Evolutionary conservation across 768 basidiomycete species (phyloP), one percentile per base, ranked within the genome.

Genomic region (Russula virescens): DNA sequence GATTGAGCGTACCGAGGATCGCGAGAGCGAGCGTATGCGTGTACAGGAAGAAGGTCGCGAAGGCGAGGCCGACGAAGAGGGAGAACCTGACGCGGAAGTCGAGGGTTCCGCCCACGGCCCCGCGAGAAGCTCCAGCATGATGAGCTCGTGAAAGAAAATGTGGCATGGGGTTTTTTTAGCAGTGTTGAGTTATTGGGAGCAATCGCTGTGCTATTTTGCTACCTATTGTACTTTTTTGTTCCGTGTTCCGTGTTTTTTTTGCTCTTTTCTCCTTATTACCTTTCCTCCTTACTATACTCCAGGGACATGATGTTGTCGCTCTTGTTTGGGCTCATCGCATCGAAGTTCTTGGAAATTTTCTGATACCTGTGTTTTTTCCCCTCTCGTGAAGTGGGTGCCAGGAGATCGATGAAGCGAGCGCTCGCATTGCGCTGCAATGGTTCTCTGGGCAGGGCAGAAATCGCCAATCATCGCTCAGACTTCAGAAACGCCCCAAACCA

Each of bases 1-100:
- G 74, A 82, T 92, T 65, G 81, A 86, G 69, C 78, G 85, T 52
- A 86, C 87, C 26, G 88, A 89, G 49, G 81, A 81, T 34, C 65
- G 62, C 61, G 65, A 68, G 57, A 61, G 56, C 21, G 58, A 48
- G 31, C 59, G 65, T 16, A 66, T 68, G 65, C 65, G 67, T 3
- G 58, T 58, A 40, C 65, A 57, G 42, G 60, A 58, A 23, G 65
- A 63, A 59, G 46, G 45, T 26, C 63, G 57, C 19, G 65, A 54
- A 5, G 67, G 52, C 21, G 67, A 38, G 3, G 59, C 1, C 2
- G 67, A 63, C 11, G 63, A 43, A 7, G 65, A 66, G 38, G 63
- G 45, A 50, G 58, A 66, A 45, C 51, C 58, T 2, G 66, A 58
- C 10, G 45, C 63, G 8, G 66, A 67, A 11, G 61, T 58, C 9